Conservation (phyloP, 2,329 filamentous ascomycete species). For the Hirsutella rhossiliensis region DNA sequence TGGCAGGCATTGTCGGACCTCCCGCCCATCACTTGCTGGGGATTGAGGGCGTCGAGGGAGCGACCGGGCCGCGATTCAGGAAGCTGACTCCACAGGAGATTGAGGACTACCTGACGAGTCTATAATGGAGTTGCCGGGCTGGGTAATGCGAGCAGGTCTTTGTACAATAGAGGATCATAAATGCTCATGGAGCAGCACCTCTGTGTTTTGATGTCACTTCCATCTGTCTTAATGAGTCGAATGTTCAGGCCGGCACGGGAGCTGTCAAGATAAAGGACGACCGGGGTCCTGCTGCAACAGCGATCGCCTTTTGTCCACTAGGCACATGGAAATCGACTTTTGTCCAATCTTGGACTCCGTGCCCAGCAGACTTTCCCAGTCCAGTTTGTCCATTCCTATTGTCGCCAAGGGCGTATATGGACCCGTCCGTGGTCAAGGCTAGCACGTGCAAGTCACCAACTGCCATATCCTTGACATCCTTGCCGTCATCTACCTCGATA, state of each 20-base stretch:
- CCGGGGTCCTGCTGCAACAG: conserved; percentile 35
- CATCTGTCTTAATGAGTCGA: too few relatives aligned
- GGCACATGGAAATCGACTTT: conserved; percentile 17
- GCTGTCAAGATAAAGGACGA: conserved; percentile 36
- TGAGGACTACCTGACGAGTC: conserved; percentile 97
- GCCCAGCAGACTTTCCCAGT: conserved; percentile 12
- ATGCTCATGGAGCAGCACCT: conserved; percentile 17
- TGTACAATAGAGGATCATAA: conserved; percentile 37
- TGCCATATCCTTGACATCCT: conserved; percentile 43
- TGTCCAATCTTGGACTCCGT: conserved; percentile 20
- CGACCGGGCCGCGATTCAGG: conserved; percentile 76
- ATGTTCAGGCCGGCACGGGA: conserved; percentile 7
- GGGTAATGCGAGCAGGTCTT: conserved; percentile 15
- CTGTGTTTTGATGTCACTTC: neutral
- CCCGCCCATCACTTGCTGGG: conserved; percentile 89
- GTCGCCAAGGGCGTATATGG: conserved; percentile 42
- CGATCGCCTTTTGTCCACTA: conserved; percentile 16
- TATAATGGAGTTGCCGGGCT: conserved; percentile 42
- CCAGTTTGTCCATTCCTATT: conserved; percentile 51
- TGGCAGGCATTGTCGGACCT: conserved; percentile 78
- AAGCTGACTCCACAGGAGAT: conserved; percentile 97
- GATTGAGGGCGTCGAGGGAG: conserved; percentile 78
- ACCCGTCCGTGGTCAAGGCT: conserved; percentile 34
- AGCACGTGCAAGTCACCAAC: conserved; percentile 49
- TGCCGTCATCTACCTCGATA: conserved; percentile 29